Evolutionary conservation across 2,329 filamentous ascomycete species (phyloP).

Genomic region (Fusarium verticillioides): DNA sequence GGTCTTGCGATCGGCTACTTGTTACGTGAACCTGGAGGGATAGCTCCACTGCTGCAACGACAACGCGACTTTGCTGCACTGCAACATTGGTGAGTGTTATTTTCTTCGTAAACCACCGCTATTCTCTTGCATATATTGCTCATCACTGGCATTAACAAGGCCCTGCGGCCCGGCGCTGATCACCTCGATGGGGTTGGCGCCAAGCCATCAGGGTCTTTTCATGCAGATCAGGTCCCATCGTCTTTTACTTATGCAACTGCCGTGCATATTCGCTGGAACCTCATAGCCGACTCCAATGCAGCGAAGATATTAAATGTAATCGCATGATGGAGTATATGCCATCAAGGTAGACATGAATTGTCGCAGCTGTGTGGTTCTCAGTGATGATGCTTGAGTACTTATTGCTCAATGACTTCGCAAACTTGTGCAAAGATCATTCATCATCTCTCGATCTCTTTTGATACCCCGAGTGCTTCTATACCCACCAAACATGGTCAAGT

Average conservation of each 20-base stretch:
- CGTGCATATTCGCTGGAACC: not conserved
- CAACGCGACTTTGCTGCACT: not conserved
- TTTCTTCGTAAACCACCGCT: not conserved
- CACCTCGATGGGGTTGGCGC: not conserved
- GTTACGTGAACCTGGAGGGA: not conserved
- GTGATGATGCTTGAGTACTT: not conserved
- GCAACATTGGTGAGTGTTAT: fast-evolving
- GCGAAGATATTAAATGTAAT: fast-evolving
- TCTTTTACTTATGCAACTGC: not conserved
- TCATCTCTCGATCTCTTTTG: too few relatives aligned
- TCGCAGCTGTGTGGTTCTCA: fast-evolving
- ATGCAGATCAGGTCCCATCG: not conserved
- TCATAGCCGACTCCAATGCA: not conserved
- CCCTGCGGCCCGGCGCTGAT: not conserved
- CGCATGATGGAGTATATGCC: not conserved
- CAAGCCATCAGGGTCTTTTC: not conserved
- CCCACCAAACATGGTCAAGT: not conserved
- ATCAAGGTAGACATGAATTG: not conserved
- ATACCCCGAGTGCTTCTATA: too few relatives aligned
- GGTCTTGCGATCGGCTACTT: not conserved
- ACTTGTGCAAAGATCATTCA: too few relatives aligned
- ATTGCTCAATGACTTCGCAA: not conserved
- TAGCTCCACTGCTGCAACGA: not conserved
- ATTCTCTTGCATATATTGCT: fast-evolving
- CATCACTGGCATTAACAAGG: not conserved